phyloP scores from a whole-genome alignment of 2,329 filamentous ascomycete species.

The Aspergillus pseudotamarii region DNA sequence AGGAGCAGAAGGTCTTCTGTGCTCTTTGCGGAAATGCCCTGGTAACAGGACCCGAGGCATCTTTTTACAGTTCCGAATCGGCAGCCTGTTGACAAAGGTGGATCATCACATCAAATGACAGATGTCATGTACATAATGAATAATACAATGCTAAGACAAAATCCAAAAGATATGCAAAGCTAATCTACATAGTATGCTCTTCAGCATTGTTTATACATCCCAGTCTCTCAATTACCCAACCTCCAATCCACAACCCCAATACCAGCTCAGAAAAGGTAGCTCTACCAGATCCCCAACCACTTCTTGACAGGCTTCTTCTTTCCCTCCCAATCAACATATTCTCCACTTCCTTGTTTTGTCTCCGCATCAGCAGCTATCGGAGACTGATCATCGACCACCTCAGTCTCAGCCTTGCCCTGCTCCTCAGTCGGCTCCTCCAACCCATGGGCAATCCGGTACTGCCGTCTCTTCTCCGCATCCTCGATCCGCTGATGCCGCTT shows the following conservation, averaged over 20 bases:
- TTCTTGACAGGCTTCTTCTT: slow-evolving; percentile 68
- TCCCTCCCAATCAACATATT: slow-evolving; percentile 40
- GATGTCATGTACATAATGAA: slow-evolving; percentile 9
- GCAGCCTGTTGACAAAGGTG: neutral
- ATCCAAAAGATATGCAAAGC: neutral
- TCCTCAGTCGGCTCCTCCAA: slow-evolving; percentile 58
- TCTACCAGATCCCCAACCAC: slow-evolving; percentile 79
- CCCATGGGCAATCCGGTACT: slow-evolving; percentile 85
- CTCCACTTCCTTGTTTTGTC: slow-evolving; percentile 28
- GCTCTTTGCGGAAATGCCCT: neutral
- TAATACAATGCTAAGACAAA: slow-evolving; percentile 5
- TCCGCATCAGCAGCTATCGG: slow-evolving; percentile 41
- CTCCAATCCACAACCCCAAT: neutral
- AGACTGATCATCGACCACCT: slow-evolving; percentile 41
- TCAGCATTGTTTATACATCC: neutral
- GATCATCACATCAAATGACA: slow-evolving; percentile 1
- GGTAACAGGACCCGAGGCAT: neutral
- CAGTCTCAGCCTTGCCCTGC: slow-evolving; percentile 37
- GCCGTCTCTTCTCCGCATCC: slow-evolving; percentile 82
- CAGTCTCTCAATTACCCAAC: neutral
- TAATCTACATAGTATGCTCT: neutral
- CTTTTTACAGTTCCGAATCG: neutral
- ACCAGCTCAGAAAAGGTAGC: neutral
- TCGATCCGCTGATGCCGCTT: slow-evolving; percentile 74
- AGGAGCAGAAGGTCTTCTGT: neutral